Evolutionary conservation across 2,329 filamentous ascomycete species (phyloP), one percentile per base, ranked within the genome.

Genomic region (Alternaria triticimaculans): DNA sequence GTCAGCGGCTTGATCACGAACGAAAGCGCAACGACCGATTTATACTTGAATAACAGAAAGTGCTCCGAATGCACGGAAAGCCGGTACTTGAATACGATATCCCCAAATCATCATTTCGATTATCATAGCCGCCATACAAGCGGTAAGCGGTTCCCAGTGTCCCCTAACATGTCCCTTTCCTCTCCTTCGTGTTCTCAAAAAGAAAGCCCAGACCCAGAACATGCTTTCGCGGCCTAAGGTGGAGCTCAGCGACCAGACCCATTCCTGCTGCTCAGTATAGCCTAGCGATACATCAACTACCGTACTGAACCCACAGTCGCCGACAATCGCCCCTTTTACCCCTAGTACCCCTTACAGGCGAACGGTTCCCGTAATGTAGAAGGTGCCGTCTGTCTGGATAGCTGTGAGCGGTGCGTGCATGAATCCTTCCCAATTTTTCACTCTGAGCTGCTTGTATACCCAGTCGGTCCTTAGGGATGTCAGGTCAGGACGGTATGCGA

Each of bases 261-360:
- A 83, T 84, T 83, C 83, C 83, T 83, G 79, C 73, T 82, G 83
- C 83, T 85, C 84, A 84, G 84, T 85, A 85, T 84, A 78, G 80
- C 80, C 81, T 80, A 80, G 83, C 83, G 83, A 80, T 73, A 85
- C 37, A 84, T 78, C 72, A 79, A 84, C 71, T 57, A 70, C 8
- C 26, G 20, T 55, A 54, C 58, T 28, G 45, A 41, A 50, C 33
- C 14, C 55, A 53, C 68, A 68, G 72, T 76, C 73, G 75, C 76
- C 75, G 72, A 69, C 68, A 54, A 43, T n/a, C 4, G 44, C 6
- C n/a, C 37, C 15, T 18, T 55, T 43, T 60, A 53, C 55, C 58
- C 53, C 58, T 49, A 54, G 55, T 64, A 62, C 14, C 64, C 56
- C 51, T 21, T 15, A 25, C 23, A 18, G 37, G 57, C 37, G 57